Percentiles rank a stretch among this genome's conserved stretches.
These are phyloP conservation scores for Colletotrichum tropicale DNA, from an alignment of 2,329 filamentous ascomycete species.

Conservation along the genomic window DNA sequence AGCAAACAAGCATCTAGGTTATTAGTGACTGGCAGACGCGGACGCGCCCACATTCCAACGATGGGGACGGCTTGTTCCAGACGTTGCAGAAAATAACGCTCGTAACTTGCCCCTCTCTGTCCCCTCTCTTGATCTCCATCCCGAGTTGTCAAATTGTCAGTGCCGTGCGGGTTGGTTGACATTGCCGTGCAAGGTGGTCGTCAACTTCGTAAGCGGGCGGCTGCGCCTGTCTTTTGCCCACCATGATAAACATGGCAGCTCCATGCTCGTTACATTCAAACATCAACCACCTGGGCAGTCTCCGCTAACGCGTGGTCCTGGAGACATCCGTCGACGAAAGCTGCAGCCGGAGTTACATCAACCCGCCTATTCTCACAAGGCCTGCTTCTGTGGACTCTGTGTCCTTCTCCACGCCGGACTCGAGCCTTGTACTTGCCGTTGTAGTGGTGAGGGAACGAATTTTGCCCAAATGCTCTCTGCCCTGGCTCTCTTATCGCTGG, in stretches of 20 bases:
- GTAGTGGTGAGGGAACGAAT: background rate
- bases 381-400: background rate
- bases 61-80: slow-evolving; percentile 1
- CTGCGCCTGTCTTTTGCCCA: background rate
- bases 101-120: background rate
- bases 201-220: background rate
- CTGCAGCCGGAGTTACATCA: slow-evolving; percentile 2
- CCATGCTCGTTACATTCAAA: background rate
- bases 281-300: background rate
- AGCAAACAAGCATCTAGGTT: slow-evolving; percentile 13
- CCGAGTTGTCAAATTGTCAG: background rate
- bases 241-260: background rate
- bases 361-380: background rate
- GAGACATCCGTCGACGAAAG: background rate
- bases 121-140: background rate
- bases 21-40: background rate
- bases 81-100: background rate
- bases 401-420: background rate
- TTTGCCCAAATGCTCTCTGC: background rate
- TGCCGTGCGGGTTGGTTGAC: background rate
- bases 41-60: slow-evolving; percentile 3
- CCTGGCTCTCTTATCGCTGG: background rate
- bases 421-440: background rate
- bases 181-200: background rate
- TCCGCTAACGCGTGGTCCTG: background rate